Base-by-base conservation (phyloP, 2,329 filamentous ascomycete species). In the Dactylonectria macrodidyma region DNA sequence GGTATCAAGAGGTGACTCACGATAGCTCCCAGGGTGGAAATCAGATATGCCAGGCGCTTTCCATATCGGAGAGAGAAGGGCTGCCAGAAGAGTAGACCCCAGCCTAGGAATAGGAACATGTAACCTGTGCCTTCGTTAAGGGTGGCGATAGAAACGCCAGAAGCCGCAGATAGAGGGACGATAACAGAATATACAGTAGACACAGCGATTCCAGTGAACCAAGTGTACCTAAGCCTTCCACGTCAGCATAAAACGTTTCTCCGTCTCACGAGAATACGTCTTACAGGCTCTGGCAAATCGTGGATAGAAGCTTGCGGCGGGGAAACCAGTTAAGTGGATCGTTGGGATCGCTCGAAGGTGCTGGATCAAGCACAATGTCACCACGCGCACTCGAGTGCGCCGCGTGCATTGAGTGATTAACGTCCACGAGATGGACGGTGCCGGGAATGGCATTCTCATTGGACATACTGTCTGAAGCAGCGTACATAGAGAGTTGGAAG, bases 241-340 rank as follows among this genome's bases (percentile, higher is more conserved):
- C 2, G 10, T 38, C 6, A 54, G 50, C 55, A 16, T 19, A n/a
- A 11, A 47, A 48, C 16, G n/a, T n/a, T n/a, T n/a, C n/a, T n/a
- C 22, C 2, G 16, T 10, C 33, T 10, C 34, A 3, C 22, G 24
- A 14, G 36, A 3, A n/a, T 6, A 68, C n/a, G n/a, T n/a, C 77
- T 70, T 59, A 80, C 79, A 79, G 48, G 38, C 76, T 75, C 8
- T 76, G 71, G 24, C 78, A 80, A n/a, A 75, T 51, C 19, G 79
- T 52, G 5, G 75, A 71, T 11, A 75, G 69, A 0, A 73, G 26
- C 59, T 79, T 80, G 2, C 77, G 72, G 2, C 72, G 67, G 47
- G 69, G 71, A 2, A 69, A 80, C 86, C 86, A 86, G 66, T 86
- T 88, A 36, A 89, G 77, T 3, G 87, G 87, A 67, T 89, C 87